These are phyloP conservation scores for Blastobotrys aristatus DNA, from an alignment of 1,139 yeast species.

Conservation along the genomic window DNA sequence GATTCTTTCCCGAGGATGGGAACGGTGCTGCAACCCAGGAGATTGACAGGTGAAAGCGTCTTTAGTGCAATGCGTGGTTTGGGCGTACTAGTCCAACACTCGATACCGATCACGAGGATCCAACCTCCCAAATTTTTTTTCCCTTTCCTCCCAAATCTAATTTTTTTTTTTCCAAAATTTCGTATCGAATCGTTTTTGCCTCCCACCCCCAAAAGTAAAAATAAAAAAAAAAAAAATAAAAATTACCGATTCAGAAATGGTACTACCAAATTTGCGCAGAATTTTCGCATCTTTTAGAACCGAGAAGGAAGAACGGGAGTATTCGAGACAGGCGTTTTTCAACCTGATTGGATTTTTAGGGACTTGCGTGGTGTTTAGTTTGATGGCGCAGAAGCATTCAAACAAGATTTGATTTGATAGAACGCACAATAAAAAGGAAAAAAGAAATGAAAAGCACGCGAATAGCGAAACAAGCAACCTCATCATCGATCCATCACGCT, in stretches of 20 bases:
- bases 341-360: conserved; percentile 76
- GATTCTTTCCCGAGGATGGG: conserved; percentile 42
- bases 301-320: conserved; percentile 76
- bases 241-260: conserved; percentile 24
- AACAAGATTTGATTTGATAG: too few species aligned
- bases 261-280: conserved; percentile 61
- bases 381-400: conserved; percentile 59
- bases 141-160: too few species aligned
- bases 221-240: background rate
- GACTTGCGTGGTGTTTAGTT: conserved; percentile 72
- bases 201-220: too few species aligned
- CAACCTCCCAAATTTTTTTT: conserved; percentile 4
- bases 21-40: conserved; percentile 54
- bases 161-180: background rate
- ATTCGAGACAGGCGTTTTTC: conserved; percentile 76
- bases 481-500: background rate
- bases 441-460: background rate
- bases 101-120: conserved; percentile 73
- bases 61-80: conserved; percentile 80
- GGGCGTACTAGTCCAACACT: conserved; percentile 37
- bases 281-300: conserved; percentile 79
- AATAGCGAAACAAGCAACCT: conserved; percentile 1
- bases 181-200: background rate
- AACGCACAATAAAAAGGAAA: too few species aligned
- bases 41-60: conserved; percentile 52